phyloP scores from a whole-genome alignment of 345 rosid species.

The Hibiscus tridactylites region DNA sequence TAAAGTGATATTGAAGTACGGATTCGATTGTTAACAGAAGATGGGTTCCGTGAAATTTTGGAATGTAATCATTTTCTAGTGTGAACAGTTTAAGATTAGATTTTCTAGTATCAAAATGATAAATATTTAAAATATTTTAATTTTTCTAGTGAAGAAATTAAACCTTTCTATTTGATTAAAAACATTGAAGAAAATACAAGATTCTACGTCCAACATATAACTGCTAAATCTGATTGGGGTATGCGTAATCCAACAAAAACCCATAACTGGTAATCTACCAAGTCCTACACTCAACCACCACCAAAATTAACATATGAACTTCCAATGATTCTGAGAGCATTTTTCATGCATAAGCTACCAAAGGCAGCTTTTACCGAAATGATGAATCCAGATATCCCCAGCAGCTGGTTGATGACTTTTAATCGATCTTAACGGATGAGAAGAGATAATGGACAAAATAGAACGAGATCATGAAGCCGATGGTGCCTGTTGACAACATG shows the following conservation, averaged over 20 bases:
- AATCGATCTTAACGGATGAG: conserved; percentile 77
- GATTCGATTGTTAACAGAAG: too few species aligned
- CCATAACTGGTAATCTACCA: not conserved
- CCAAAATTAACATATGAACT: conserved; percentile 6
- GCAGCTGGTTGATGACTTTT: conserved; percentile 8
- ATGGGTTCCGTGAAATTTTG: too few species aligned
- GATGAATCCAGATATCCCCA: not conserved
- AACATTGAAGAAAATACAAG: conserved; percentile 7
- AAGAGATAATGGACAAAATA: conserved; percentile 76
- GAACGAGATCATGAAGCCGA: conserved; percentile 69
- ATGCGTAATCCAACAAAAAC: too few species aligned
- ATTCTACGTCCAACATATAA: conserved; percentile 9
- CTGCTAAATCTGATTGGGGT: not conserved
- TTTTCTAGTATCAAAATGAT: too few species aligned
- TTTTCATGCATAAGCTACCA: conserved; percentile 12
- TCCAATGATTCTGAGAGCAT: conserved; percentile 2
- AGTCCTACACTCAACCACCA: conserved; percentile 12
- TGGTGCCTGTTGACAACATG: conserved; percentile 71
- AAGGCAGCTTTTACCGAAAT: not conserved
- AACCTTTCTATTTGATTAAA: not conserved
- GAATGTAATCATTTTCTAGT: too few species aligned
- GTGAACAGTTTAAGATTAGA: too few species aligned
- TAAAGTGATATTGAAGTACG: too few species aligned
- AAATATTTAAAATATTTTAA: too few species aligned
- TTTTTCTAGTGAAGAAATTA: too few species aligned